Evolutionary conservation across 2,329 filamentous ascomycete species (phyloP).

Genomic region (Orbilia quercus): DNA sequence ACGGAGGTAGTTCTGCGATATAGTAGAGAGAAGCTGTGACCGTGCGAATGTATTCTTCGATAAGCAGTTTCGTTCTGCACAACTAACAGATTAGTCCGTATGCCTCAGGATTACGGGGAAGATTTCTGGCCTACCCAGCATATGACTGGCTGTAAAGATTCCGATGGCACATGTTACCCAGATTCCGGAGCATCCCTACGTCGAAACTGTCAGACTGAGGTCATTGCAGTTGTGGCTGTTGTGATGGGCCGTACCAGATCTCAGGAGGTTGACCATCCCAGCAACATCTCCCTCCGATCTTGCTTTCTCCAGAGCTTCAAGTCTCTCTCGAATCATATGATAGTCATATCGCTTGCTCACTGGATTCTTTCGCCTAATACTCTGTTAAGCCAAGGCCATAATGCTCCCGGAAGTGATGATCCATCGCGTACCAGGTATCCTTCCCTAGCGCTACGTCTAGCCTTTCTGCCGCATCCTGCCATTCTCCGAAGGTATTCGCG

Average conservation of each 20-base stretch:
- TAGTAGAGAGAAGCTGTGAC: slow-evolving; percentile 84
- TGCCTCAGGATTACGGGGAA: background rate
- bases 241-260: slow-evolving; percentile 69
- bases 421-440: slow-evolving; percentile 75
- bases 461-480: slow-evolving; percentile 83
- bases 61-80: slow-evolving; percentile 82
- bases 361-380: slow-evolving; percentile 80
- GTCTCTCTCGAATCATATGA: slow-evolving; percentile 80
- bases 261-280: slow-evolving; percentile 79
- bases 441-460: slow-evolving; percentile 84
- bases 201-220: slow-evolving; percentile 1
- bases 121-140: slow-evolving; percentile 66
- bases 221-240: background rate
- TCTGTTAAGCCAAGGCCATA: background rate
- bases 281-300: slow-evolving; percentile 78
- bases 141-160: slow-evolving; percentile 86
- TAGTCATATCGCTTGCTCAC: slow-evolving; percentile 87
- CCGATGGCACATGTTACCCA: slow-evolving; percentile 88
- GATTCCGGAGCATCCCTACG: slow-evolving; percentile 75
- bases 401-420: too few relatives aligned
- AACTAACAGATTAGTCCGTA: background rate
- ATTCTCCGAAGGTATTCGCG: slow-evolving; percentile 81
- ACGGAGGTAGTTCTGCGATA: slow-evolving; percentile 68
- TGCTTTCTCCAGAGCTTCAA: slow-evolving; percentile 76
- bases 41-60: slow-evolving; percentile 89